Percentiles rank a stretch among this genome's conserved stretches.
These are phyloP conservation scores for Xylaria sp. DNA, from an alignment of 2,329 filamentous ascomycete species.

Conservation along the genomic window DNA sequence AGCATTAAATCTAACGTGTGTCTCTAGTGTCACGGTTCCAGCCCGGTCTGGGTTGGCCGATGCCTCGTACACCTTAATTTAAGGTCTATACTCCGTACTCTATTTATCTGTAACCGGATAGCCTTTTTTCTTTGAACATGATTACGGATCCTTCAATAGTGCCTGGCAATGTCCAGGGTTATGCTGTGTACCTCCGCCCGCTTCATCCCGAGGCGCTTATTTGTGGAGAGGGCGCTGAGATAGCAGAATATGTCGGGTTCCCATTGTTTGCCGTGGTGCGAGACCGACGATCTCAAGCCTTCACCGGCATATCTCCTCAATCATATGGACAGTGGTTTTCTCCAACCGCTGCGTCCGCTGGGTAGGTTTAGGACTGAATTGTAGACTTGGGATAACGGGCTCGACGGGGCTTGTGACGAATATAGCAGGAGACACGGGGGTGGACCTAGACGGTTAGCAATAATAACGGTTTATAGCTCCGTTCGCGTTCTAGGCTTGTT, in stretches of 20 bases:
- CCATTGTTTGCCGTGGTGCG: neutral
- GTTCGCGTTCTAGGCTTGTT: constrained; percentile 31
- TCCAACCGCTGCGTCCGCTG: neutral
- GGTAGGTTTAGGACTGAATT: constrained; percentile 6
- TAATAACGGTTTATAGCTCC: constrained; percentile 26
- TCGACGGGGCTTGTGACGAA: constrained; percentile 23
- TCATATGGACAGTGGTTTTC: neutral
- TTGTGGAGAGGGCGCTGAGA: neutral
- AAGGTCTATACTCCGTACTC: constrained; percentile 19
- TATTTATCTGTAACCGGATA: constrained; percentile 26
- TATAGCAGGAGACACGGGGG: constrained; percentile 23
- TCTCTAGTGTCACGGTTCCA: constrained; percentile 16
- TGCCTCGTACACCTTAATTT: constrained; percentile 27
- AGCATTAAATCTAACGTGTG: constrained; percentile 17
- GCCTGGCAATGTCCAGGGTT: constrained; percentile 9
- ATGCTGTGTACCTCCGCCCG: constrained; percentile 7
- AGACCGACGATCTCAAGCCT: neutral
- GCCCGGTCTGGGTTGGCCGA: constrained; percentile 28
- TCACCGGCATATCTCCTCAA: neutral
- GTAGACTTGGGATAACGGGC: neutral
- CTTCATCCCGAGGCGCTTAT: constrained; percentile 8
- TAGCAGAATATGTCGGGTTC: neutral
- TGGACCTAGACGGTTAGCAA: constrained; percentile 25
- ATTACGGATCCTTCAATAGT: constrained; percentile 23
- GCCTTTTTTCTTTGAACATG: constrained; percentile 21